Base-by-base conservation (phyloP, 2,329 filamentous ascomycete species). In the Aspergillus ruber region DNA sequence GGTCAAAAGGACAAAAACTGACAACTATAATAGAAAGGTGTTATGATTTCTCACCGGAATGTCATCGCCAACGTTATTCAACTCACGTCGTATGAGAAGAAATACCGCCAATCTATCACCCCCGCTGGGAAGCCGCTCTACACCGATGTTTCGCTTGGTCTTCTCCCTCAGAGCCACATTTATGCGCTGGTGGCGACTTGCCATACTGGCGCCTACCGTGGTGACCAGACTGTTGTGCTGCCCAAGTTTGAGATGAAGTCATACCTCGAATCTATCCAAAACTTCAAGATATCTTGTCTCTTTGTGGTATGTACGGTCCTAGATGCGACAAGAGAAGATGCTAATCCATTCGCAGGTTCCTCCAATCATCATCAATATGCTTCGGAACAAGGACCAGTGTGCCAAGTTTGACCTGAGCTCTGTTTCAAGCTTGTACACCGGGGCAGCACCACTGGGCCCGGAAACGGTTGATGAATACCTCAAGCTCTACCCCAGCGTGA, bases 141-240 rank as follows among this genome's bases (percentile, higher is more conserved):
- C 54, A 76, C 68, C 0, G 79, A 83, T 44, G 73, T 78, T 17
- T 70, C 66, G 2, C 76, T 90, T 0, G 87, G 86, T 4, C 73
- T 91, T n/a, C 72, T 91, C 0, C 87, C 87, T 0, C 81, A 89
- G 60, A 90, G 85, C 55, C 88, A 94, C 59, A 93, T 93, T 53
- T 94, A 91, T 64, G 82, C 81, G 3, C 71, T 93, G 32, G 80
- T 89, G 4, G 80, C 89, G 13, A 80, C 89, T 50, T 82, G 80
- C 38, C 83, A 88, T 63, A 68, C 74, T 1, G 77, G 77, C 21
- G 72, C 81, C 2, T 91, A 83, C 61, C 79, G 84, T 36, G 88
- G 88, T 8, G 88, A 93, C 55, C 81, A 83, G 48, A 75, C 85
- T 8, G 75, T 93, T 44, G 77, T 91, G 4, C 74, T 93, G 12